These are phyloP conservation scores for Pancytospora epiphaga DNA, from an alignment of 371 early-diverging fungal species.

Conservation along the genomic window DNA sequence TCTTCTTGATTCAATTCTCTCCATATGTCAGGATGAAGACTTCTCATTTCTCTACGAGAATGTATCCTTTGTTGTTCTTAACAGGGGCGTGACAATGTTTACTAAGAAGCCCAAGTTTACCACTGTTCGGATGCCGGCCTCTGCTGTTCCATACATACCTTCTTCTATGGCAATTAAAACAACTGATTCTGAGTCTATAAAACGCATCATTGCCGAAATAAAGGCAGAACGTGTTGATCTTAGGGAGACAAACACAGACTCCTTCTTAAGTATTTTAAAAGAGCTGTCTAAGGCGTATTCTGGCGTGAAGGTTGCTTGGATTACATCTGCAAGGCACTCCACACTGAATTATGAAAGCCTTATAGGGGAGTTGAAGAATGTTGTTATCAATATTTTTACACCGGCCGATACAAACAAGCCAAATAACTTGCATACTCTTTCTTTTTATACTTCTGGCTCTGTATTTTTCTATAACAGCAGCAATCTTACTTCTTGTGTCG, in stretches of 20 bases:
- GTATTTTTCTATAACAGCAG: constrained; percentile 4
- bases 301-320: constrained; percentile 33
- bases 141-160: neutral
- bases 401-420: neutral
- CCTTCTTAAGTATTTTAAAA: constrained; percentile 4
- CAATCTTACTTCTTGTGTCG: neutral
- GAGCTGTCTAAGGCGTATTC: constrained; percentile 5
- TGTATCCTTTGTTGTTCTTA: constrained; percentile 12
- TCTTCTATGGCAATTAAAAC: neutral
- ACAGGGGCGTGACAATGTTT: constrained; percentile 7
- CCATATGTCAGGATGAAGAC: constrained; percentile 17
- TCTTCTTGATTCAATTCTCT: constrained; percentile 6
- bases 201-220: neutral
- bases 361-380: constrained; percentile 5
- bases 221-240: neutral
- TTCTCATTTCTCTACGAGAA: constrained; percentile 36
- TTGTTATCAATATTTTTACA: constrained; percentile 2
- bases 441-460: constrained; percentile 18
- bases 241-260: neutral
- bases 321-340: constrained; percentile 1
- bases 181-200: neutral
- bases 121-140: neutral
- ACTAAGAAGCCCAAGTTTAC: neutral
- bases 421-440: neutral
- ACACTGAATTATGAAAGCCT: constrained; percentile 19